Evolutionary conservation across 2,329 filamentous ascomycete species (phyloP).

Genomic region (Pseudofabraea citricarpa): DNA sequence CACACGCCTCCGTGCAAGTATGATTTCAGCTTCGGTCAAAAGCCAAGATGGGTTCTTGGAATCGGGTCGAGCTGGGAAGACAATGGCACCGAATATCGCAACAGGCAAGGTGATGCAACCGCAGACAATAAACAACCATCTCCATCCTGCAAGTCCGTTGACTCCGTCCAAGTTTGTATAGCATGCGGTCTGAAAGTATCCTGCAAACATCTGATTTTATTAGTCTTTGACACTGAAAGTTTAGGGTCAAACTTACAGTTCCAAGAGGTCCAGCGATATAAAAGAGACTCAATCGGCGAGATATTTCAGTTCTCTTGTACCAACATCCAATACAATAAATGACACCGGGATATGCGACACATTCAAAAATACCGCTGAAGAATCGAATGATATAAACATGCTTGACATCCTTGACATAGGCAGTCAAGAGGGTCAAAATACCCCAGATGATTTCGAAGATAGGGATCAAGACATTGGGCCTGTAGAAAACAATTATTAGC

Average conservation of each 20-base stretch:
- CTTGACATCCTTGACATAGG: constrained; percentile 6
- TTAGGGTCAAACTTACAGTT: constrained; percentile 12
- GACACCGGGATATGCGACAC: constrained; percentile 50
- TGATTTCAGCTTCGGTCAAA: constrained; percentile 5
- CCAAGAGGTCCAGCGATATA: constrained; percentile 51
- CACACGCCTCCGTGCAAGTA: constrained; percentile 3
- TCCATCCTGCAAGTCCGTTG: constrained; percentile 19
- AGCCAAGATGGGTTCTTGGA: constrained; percentile 6
- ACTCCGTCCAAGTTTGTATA: constrained; percentile 22
- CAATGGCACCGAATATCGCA: constrained; percentile 4
- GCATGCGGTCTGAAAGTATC: constrained; percentile 19
- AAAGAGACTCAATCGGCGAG: constrained; percentile 51
- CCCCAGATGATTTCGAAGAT: constrained; percentile 5
- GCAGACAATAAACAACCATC: constrained; percentile 26
- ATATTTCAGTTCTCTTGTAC: constrained; percentile 54
- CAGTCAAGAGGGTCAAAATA: constrained; percentile 3
- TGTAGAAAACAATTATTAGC: background rate
- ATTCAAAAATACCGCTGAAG: constrained; percentile 6
- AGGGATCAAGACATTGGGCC: constrained; percentile 6
- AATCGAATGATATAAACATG: constrained; percentile 3
- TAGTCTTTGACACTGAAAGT: too few relatives aligned
- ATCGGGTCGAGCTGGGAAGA: constrained; percentile 7
- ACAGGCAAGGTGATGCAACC: constrained; percentile 20
- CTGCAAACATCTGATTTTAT: constrained; percentile 3
- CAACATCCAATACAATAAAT: constrained; percentile 50